phyloP scores from a whole-genome alignment of 177 flowering plant species.

The Tripterygium wilfordii region DNA sequence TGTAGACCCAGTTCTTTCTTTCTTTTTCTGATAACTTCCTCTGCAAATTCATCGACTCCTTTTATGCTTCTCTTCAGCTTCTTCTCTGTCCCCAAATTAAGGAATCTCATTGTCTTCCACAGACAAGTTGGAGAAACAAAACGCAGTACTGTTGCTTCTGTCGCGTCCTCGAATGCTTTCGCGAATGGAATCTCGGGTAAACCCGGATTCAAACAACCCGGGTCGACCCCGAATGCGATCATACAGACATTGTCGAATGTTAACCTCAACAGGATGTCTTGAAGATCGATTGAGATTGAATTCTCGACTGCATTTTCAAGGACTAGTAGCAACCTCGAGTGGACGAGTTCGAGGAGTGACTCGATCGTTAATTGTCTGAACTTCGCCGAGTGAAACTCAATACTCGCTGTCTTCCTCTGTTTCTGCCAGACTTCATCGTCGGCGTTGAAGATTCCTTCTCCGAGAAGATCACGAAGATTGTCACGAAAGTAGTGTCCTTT shows the following conservation, averaged over 20 bases:
- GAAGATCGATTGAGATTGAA: slow-evolving; percentile 44
- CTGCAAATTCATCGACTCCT: slow-evolving; percentile 68
- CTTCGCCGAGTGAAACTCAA: slow-evolving; percentile 78
- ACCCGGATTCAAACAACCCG: slow-evolving; percentile 63
- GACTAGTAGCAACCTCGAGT: slow-evolving; percentile 53
- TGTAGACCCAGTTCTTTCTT: slow-evolving; percentile 51
- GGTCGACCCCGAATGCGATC: slow-evolving; percentile 93
- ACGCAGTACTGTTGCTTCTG: slow-evolving; percentile 59
- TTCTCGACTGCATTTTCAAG: slow-evolving; percentile 32
- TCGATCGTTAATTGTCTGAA: slow-evolving; percentile 56
- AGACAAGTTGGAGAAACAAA: slow-evolving; percentile 63
- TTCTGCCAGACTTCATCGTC: slow-evolving; percentile 76
- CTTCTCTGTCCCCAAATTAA: slow-evolving; percentile 55
- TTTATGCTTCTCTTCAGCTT: slow-evolving; percentile 45
- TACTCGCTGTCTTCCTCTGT: slow-evolving; percentile 82
- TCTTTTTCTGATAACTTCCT: slow-evolving; percentile 53
- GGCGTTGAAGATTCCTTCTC: slow-evolving; percentile 80
- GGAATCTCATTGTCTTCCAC: slow-evolving; percentile 66
- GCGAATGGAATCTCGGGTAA: slow-evolving; percentile 84
- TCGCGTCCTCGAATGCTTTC: slow-evolving; percentile 76
- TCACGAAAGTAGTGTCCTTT: slow-evolving; percentile 63
- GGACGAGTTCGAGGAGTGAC: slow-evolving; percentile 65
- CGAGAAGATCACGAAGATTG: slow-evolving; percentile 65
- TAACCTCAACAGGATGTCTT: slow-evolving; percentile 67
- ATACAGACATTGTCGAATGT: slow-evolving; percentile 96